Evolutionary conservation across 495 filamentous ascomycete species (phyloP).

Genomic region (Wilcoxina mikolae): DNA sequence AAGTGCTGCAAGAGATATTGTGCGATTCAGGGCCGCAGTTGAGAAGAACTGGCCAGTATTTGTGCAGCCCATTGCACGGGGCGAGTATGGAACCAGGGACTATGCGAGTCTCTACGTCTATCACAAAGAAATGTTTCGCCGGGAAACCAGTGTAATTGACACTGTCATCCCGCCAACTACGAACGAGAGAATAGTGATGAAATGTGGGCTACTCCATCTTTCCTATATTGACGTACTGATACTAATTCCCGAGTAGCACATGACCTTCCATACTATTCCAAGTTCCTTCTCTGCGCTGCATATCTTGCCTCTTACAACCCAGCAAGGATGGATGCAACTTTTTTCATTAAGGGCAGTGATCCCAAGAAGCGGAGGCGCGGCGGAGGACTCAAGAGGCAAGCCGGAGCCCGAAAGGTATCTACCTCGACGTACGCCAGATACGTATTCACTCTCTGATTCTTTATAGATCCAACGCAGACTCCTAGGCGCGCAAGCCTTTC

Average conservation of each 20-base stretch:
- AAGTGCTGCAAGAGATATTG: conserved; percentile 48
- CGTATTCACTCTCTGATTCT: conserved; percentile 29
- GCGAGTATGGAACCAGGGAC: conserved; percentile 54
- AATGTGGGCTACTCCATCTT: not conserved
- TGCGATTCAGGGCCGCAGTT: conserved; percentile 43
- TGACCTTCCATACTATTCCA: conserved; percentile 63
- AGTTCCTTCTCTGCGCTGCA: conserved; percentile 66
- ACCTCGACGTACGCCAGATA: conserved; percentile 32
- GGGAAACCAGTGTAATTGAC: conserved; percentile 37
- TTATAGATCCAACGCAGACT: conserved; percentile 47
- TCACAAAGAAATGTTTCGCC: conserved; percentile 28
- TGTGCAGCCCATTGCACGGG: conserved; percentile 47
- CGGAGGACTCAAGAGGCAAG: conserved; percentile 37
- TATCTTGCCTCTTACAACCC: conserved; percentile 88
- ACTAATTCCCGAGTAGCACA: conserved; percentile 15
- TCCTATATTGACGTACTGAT: conserved; percentile 5
- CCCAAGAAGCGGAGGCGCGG: conserved; percentile 36
- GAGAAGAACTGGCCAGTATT: conserved; percentile 54
- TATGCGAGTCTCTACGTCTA: conserved; percentile 50
- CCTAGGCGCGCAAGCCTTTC: conserved; percentile 63
- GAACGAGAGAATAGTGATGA: not conserved
- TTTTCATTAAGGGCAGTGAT: conserved; percentile 71
- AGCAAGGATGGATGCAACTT: conserved; percentile 55
- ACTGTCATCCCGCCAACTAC: conserved; percentile 26
- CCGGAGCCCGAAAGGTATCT: conserved; percentile 45